Evolutionary conservation across 2,329 filamentous ascomycete species (phyloP).

Genomic region (Alternaria novae-zelandiae): DNA sequence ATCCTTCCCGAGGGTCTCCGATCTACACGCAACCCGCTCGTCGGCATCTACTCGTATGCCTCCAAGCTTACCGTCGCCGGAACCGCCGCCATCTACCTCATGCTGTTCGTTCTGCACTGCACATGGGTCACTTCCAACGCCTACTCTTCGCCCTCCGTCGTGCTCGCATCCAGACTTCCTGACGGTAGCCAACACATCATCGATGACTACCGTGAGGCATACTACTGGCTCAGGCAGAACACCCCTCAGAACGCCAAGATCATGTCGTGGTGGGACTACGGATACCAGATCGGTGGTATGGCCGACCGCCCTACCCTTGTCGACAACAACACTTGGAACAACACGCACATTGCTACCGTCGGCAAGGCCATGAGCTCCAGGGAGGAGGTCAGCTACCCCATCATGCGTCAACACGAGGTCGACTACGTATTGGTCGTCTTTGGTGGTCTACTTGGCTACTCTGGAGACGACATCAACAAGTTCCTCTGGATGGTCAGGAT

Average conservation of each 20-base stretch:
- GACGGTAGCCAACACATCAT: slow-evolving; percentile 98
- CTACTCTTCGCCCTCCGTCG: slow-evolving; percentile 97
- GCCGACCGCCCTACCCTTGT: slow-evolving; percentile 95
- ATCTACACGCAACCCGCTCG: slow-evolving; percentile 72
- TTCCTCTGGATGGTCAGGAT: slow-evolving; percentile 99
- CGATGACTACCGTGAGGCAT: slow-evolving; percentile 98
- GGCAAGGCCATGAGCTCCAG: slow-evolving; percentile 98
- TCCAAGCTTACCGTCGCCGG: slow-evolving; percentile 81
- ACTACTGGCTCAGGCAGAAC: slow-evolving; percentile 99
- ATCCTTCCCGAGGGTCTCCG: slow-evolving; percentile 65
- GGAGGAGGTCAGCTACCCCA: slow-evolving; percentile 97
- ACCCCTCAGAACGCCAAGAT: slow-evolving; percentile 94
- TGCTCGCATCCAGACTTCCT: slow-evolving; percentile 87
- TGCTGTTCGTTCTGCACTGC: slow-evolving; percentile 96
- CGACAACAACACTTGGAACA: slow-evolving; percentile 99
- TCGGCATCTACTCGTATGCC: slow-evolving; percentile 82
- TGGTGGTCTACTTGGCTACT: slow-evolving; percentile 93
- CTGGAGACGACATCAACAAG: slow-evolving; percentile 99
- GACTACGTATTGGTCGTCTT: slow-evolving; percentile 99
- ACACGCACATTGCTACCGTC: slow-evolving; percentile 98
- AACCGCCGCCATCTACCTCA: slow-evolving; percentile 76
- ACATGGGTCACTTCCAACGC: slow-evolving; percentile 99
- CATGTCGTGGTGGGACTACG: slow-evolving; percentile 99
- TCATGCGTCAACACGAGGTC: slow-evolving; percentile 97
- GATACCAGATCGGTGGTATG: slow-evolving; percentile 99